phyloP scores from a whole-genome alignment of 1,284 basidiomycete species.

The Ceratobasidium sp. region DNA sequence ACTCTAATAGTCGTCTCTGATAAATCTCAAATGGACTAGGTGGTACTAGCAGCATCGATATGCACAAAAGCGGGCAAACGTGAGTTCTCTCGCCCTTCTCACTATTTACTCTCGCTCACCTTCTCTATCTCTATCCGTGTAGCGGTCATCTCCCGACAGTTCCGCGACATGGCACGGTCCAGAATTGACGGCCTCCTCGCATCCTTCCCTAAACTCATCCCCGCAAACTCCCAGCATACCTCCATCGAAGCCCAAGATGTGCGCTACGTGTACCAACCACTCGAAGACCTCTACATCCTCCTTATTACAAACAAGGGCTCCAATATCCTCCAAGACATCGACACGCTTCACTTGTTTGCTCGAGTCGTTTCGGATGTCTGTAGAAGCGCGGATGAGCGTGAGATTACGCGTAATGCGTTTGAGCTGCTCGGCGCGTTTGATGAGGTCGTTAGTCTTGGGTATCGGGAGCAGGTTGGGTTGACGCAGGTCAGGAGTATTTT shows the following conservation, averaged over 20 bases:
- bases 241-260: constrained; percentile 93
- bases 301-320: constrained; percentile 98
- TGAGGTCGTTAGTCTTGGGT: constrained; percentile 94
- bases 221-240: constrained; percentile 96
- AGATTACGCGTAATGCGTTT: constrained; percentile 92
- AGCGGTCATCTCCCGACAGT: constrained; percentile 96
- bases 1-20: no score
- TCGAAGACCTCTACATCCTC: constrained; percentile 98
- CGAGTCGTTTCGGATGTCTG: constrained; percentile 95
- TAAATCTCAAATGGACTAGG: constrained; percentile 67
- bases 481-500: constrained; percentile 91
- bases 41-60: constrained; percentile 92
- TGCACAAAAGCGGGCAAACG: constrained; percentile 94
- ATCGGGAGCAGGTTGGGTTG: constrained; percentile 92
- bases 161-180: constrained; percentile 91
- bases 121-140: not conserved
- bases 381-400: constrained; percentile 86
- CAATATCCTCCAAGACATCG: constrained; percentile 98
- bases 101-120: constrained; percentile 1
- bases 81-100: constrained; percentile 54
- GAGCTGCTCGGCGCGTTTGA: constrained; percentile 96
- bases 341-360: constrained; percentile 93
- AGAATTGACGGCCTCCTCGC: constrained; percentile 95
- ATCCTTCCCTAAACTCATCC: constrained; percentile 98
- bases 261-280: constrained; percentile 97